Percentiles rank a stretch among this genome's conserved stretches.
phyloP scores from a whole-genome alignment of 331 rosid species.

The Quercus lobata region DNA sequence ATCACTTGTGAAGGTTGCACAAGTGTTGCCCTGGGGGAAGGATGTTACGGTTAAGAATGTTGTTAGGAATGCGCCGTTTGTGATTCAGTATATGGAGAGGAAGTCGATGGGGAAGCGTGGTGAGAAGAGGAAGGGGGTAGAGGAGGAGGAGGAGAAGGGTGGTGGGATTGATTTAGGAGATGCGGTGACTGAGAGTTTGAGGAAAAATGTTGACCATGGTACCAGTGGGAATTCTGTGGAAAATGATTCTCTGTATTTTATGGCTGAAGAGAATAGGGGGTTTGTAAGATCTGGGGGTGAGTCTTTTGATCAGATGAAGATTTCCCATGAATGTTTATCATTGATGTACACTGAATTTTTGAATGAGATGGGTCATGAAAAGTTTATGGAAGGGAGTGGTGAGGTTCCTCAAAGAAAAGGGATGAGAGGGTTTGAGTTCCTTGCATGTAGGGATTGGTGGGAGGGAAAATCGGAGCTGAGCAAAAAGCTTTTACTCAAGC shows the following conservation, averaged over 20 bases:
- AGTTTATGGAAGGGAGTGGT: conserved; percentile 19
- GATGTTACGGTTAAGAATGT: conserved; percentile 63
- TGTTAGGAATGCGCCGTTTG: conserved; percentile 50
- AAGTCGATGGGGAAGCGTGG: conserved; percentile 46
- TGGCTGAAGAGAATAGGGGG: conserved; percentile 7
- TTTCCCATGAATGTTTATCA: conserved; percentile 62
- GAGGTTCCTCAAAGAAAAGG: conserved; percentile 22
- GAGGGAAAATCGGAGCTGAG: conserved; percentile 65
- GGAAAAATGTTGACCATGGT: conserved; percentile 27
- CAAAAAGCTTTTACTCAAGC: conserved; percentile 58
- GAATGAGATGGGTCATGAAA: conserved; percentile 14
- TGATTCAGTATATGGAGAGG: conserved; percentile 73
- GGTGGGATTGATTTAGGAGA: conserved; percentile 44
- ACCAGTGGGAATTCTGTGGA: conserved; percentile 5
- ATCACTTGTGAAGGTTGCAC: conserved; percentile 65
- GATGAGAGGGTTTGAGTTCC: conserved; percentile 18
- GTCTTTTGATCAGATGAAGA: conserved; percentile 28
- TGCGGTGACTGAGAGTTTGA: conserved; percentile 46
- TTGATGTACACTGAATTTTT: conserved; percentile 43
- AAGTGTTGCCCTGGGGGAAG: conserved; percentile 85
- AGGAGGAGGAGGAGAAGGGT: background rate
- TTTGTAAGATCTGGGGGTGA: background rate
- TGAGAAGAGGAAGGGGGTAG: conserved; percentile 29
- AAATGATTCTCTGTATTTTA: conserved; percentile 36
- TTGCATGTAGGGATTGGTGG: conserved; percentile 67